Evolutionary conservation across 176 grass and related monocot genomes (phyloP), one percentile per base, ranked within the genome.

Genomic region (Avena eriantha): DNA sequence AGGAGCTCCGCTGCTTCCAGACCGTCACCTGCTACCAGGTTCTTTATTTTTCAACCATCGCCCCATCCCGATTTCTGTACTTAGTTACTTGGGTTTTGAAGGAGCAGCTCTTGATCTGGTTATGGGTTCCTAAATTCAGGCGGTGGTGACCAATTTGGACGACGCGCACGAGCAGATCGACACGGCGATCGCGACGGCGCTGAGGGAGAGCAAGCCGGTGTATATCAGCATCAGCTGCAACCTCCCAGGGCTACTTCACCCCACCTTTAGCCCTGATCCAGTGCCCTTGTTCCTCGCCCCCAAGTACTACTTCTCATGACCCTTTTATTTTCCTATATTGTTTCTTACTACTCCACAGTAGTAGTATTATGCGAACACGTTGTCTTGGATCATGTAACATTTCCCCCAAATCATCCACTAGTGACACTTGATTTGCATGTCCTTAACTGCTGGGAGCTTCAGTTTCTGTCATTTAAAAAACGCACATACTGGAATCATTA

Each of bases 91-190:
- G 39, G 65, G 26, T 61, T 68, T 9, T 1, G 1, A 29, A 22
- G 50, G 12, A n/a, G n/a, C 16, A 66, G 7, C 29, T 61, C 22
- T 4, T 8, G 73, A 76, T 76, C 73, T 76, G 3, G 46, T 19
- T 76, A 29, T 29, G 29, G 73, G 3, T 74, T 77, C 56, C 19
- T 60, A 66, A 26, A 53, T 87, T 72, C 84, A 93, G 95, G 90
- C 92, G 0, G 95, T 94, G 73, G 95, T 97, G 55, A 94, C 88
- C 86, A 89, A 94, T 66, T 77, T 97, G 65, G 95, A 92, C 18
- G 95, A 97, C 54, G 95, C 95, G 50, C 95, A 93, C 76, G 90
- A 94, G 88, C 92, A 92, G 86, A 97, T 97, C 86, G 95, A 97
- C 80, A 97, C 88, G 2, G 95, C 95, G 35, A 94, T 97, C 69